These are phyloP conservation scores for Glutinoglossum americanum DNA, from an alignment of 495 filamentous ascomycete genomes.

Conservation along the genomic window DNA sequence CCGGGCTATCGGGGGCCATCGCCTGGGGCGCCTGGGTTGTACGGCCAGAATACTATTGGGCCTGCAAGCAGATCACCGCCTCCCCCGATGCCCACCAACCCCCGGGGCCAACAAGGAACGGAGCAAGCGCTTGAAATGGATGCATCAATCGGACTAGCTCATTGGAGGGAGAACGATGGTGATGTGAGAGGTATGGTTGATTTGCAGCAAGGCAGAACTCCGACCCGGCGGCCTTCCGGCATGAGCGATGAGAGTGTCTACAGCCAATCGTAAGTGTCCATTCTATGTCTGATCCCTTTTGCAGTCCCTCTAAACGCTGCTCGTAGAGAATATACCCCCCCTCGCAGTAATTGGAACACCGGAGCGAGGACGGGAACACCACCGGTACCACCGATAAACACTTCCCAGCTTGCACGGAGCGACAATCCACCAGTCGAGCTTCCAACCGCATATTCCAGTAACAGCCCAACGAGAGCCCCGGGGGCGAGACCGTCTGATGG, in stretches of 20 bases:
- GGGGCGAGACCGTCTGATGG: constrained; percentile 19
- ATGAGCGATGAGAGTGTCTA: constrained; percentile 46
- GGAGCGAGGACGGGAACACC: neutral
- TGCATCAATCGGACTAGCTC: constrained; percentile 15
- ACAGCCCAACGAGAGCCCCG: neutral
- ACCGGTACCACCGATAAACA: constrained; percentile 5
- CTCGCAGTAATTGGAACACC: constrained; percentile 28
- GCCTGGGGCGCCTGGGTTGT: constrained; percentile 10
- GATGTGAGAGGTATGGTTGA: constrained; percentile 48
- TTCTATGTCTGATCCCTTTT: too few relatives aligned
- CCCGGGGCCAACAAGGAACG: constrained; percentile 22
- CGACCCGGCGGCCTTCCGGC: neutral
- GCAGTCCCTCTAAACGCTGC: constrained; percentile 6
- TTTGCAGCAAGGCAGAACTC: constrained; percentile 34
- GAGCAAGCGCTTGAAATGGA: constrained; percentile 80
- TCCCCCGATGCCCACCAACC: constrained; percentile 35
- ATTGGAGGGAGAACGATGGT: constrained; percentile 39
- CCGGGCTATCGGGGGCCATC: constrained; percentile 15
- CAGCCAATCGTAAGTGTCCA: constrained; percentile 45
- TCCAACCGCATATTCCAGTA: constrained; percentile 7
- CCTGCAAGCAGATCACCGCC: neutral
- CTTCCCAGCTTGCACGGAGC: constrained; percentile 17
- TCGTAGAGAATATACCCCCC: constrained; percentile 36
- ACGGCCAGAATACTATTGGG: neutral
- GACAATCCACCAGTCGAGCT: constrained; percentile 23